Conservation (phyloP, 495 filamentous ascomycete species). For the Clohesyomyces aquaticus region DNA sequence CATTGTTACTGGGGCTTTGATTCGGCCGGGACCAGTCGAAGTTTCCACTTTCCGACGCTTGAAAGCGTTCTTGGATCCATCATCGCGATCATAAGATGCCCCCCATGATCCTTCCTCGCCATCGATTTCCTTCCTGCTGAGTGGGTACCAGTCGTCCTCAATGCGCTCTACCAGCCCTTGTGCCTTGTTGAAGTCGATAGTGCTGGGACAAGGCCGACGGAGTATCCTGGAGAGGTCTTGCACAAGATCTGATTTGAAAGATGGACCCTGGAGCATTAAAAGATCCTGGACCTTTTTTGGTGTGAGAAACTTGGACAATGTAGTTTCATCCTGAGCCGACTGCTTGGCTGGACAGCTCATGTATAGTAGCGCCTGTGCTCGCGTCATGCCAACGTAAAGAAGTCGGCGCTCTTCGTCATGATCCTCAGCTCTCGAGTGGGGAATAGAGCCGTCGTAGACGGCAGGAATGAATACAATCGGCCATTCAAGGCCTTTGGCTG, state of each 20-base stretch:
- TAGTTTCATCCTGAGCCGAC: conserved; percentile 65
- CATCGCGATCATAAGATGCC: conserved; percentile 3
- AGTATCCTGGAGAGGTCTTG: conserved; percentile 67
- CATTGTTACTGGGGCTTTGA: conserved; percentile 39
- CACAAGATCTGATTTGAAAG: conserved; percentile 57
- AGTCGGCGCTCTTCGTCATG: conserved; percentile 85
- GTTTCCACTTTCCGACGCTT: conserved; percentile 32
- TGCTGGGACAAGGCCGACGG: conserved; percentile 57
- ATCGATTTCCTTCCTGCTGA: conserved; percentile 57
- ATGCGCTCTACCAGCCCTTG: conserved; percentile 51
- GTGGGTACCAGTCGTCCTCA: conserved; percentile 67
- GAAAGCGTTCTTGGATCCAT: conserved; percentile 12
- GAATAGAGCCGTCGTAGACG: conserved; percentile 88
- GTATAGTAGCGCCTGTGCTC: conserved; percentile 89
- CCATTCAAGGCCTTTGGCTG: conserved; percentile 97
- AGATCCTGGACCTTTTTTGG: conserved; percentile 51
- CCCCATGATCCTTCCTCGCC: conserved; percentile 43
- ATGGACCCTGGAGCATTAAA: conserved; percentile 63
- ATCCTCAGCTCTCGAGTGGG: conserved; percentile 91
- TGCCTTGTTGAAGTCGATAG: conserved; percentile 53
- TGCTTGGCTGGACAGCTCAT: conserved; percentile 77
- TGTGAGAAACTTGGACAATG: conserved; percentile 65
- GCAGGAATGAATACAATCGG: conserved; percentile 94
- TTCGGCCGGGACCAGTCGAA: not conserved
- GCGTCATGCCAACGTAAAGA: conserved; percentile 97